Evolutionary conservation across 176 grass and related monocot species (phyloP).

Genomic region (Carex kokanica): DNA sequence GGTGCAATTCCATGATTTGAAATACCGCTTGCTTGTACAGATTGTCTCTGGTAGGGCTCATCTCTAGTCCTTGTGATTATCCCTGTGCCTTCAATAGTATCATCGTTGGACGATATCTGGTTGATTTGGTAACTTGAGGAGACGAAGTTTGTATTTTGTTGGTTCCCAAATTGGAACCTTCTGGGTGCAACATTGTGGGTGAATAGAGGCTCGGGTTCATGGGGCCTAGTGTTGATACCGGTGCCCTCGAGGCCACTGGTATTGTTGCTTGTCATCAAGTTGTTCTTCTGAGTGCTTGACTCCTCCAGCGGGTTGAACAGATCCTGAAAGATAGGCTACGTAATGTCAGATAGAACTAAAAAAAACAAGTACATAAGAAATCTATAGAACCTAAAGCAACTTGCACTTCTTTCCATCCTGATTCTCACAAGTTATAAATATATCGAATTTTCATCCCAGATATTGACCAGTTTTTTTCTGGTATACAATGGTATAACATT

Average conservation of each 20-base stretch:
- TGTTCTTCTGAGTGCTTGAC: constrained; percentile 27
- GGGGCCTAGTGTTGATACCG: constrained; percentile 33
- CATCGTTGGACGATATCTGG: background rate
- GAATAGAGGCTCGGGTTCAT: background rate
- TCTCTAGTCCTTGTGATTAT: constrained; percentile 12
- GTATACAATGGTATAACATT: background rate
- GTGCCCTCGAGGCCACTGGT: constrained; percentile 24
- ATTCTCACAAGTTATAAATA: background rate
- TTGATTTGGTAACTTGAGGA: background rate
- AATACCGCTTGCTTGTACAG: constrained; percentile 9
- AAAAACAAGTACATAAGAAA: background rate
- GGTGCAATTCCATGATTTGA: constrained; percentile 39
- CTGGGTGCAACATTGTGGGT: background rate
- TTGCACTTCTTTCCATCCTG: background rate
- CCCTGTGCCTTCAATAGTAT: constrained; percentile 9
- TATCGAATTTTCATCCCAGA: background rate
- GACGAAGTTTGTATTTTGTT: background rate
- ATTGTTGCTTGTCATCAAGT: constrained; percentile 25
- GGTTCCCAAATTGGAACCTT: background rate
- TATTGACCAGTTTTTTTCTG: background rate
- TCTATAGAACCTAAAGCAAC: background rate
- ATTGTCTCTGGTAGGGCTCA: background rate
- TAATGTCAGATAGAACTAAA: background rate
- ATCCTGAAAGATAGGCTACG: constrained; percentile 29
- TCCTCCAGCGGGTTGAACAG: constrained; percentile 64